Evolutionary conservation across 495 filamentous ascomycete species (phyloP), one percentile per base, ranked within the genome.

Genomic region (Aspergillus diversus): DNA sequence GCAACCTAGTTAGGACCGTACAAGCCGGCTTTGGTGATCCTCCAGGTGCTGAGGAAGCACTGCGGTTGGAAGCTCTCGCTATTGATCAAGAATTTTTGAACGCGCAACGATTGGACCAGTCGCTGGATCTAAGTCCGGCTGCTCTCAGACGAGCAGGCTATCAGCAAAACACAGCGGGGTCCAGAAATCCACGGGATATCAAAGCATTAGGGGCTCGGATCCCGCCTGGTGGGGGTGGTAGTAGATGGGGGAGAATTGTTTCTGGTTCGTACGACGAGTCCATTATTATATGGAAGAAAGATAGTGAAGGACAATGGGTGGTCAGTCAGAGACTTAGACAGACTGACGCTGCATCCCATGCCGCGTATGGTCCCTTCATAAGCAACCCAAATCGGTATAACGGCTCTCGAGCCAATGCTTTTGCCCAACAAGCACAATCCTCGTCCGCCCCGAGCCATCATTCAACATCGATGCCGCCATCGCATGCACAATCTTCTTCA

Each of bases 251-350:
- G 31, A 85, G 92, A 16, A 98, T 99, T 61, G 91, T 99, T 17
- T 96, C 92, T 13, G 95, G 95, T 27, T 96, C 92, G 7, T 99
- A 99, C 67, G 95, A 99, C 66, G 92, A 97, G 76, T 91, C 86
- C 42, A 91, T 99, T 60, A 90, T 97, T 64, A 91, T 99, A 54
- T 99, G 95, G 95, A 89, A 89, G 62, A 88, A 91, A 53, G 90
- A 93, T 60, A 82, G 82, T 31, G 86, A 96, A 65, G 93, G 92
- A 4, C 81, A 86, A 35, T 99, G 95, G 94, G 84, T 85, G 34
- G 83, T 84, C 57, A 85, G 86, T 16, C 88, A 92, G 64, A 79
- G 81, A 37, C 83, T 97, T 9, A 83, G 86, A 12, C 93, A 97
- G 74, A 87, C 74, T 39, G 80, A 85, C 57, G 83, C 87, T n/a